Percentiles rank a stretch among this genome's conserved stretches.
Conservation (phyloP, 352 stramenopile genomes). For the Phytophthora syringae region DNA sequence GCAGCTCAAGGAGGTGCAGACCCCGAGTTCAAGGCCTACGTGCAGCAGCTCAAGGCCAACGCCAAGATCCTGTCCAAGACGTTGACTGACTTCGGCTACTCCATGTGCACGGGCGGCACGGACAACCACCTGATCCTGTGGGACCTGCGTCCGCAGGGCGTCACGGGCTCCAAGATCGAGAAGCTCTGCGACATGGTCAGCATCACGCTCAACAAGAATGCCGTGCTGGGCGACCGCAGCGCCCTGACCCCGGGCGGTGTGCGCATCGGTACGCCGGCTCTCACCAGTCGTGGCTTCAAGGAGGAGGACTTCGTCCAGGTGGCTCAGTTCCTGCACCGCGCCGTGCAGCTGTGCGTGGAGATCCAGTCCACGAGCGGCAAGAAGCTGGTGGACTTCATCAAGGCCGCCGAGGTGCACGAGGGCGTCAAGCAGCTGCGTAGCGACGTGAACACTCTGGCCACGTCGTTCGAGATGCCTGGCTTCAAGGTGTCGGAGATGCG, state of each 20-base stretch:
- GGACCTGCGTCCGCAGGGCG: constrained; percentile 94
- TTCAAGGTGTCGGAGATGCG: constrained; percentile 92
- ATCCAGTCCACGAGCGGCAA: constrained; percentile 93
- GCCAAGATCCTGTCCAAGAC: constrained; percentile 92
- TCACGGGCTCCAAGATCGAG: constrained; percentile 99
- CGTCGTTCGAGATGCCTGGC: constrained; percentile 96
- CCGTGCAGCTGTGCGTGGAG: constrained; percentile 93
- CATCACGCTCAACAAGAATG: constrained; percentile 99
- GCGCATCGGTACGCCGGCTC: constrained; percentile 95
- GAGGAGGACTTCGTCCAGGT: constrained; percentile 97
- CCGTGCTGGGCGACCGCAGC: constrained; percentile 95
- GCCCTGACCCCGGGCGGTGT: constrained; percentile 96
- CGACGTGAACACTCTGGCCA: constrained; percentile 95
- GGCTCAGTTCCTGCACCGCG: constrained; percentile 95
- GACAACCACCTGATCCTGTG: constrained; percentile 99
- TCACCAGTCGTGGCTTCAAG: constrained; percentile 97
- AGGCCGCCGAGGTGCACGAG: constrained; percentile 82
- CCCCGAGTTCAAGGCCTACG: constrained; percentile 98
- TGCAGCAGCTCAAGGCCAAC: constrained; percentile 95
- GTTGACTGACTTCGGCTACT: constrained; percentile 94
- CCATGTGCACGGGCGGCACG: constrained; percentile 97
- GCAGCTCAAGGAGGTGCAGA: constrained; percentile 97
- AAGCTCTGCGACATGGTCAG: constrained; percentile 97
- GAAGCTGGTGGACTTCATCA: constrained; percentile 94
- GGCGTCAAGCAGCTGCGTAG: constrained; percentile 90